Percentiles rank a stretch among this genome's conserved stretches.
These are phyloP conservation scores for Canariomyces notabilis DNA, from an alignment of 2,329 filamentous ascomycete species.

Conservation along the genomic window DNA sequence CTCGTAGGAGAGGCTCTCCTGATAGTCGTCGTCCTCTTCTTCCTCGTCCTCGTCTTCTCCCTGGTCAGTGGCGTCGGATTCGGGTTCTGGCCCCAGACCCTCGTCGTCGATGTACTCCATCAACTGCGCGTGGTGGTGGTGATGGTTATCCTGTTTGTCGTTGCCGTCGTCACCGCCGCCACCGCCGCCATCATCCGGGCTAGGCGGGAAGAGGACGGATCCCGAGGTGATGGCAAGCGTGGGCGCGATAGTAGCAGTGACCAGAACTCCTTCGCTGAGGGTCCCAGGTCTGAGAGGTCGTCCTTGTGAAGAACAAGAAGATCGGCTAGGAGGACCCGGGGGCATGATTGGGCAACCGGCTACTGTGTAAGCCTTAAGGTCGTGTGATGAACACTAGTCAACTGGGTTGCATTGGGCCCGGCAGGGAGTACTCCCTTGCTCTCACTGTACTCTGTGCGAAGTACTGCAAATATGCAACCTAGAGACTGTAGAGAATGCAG, in stretches of 20 bases:
- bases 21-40: slow-evolving; percentile 8
- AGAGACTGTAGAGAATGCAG: background rate
- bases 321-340: slow-evolving; percentile 2
- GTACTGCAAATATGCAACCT: too few relatives aligned
- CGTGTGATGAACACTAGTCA: background rate
- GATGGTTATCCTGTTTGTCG: too few relatives aligned
- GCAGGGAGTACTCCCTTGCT: too few relatives aligned
- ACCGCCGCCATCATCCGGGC: slow-evolving; percentile 10
- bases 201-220: background rate
- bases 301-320: slow-evolving; percentile 7
- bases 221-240: background rate
- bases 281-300: slow-evolving; percentile 11
- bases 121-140: background rate
- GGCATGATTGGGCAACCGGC: slow-evolving; percentile 12
- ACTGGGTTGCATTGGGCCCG: slow-evolving; percentile 7
- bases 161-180: too few relatives aligned
- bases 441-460: too few relatives aligned
- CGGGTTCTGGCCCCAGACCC: background rate
- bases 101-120: slow-evolving; percentile 13
- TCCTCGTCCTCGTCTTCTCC: slow-evolving; percentile 3
- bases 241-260: slow-evolving; percentile 4
- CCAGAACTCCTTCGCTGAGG: background rate
- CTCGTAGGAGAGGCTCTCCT: slow-evolving; percentile 4
- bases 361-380: too few relatives aligned
- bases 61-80: slow-evolving; percentile 1